phyloP scores from a whole-genome alignment of 1,284 basidiomycete species.

The Fomitopsis pinicola region DNA sequence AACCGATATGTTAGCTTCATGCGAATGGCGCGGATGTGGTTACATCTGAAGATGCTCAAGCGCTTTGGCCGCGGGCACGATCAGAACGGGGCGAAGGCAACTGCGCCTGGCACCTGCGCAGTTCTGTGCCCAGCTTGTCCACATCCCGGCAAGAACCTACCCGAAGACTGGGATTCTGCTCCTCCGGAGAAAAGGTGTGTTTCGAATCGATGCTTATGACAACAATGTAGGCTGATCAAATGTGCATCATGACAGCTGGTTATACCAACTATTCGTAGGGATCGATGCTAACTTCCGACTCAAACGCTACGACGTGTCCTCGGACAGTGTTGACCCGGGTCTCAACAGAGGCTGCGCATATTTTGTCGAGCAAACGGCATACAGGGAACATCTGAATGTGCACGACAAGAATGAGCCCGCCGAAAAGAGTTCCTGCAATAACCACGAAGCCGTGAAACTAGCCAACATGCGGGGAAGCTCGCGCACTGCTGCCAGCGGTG shows the following conservation, averaged over 20 bases:
- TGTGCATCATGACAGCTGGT: slow-evolving; percentile 10
- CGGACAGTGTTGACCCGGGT: slow-evolving; percentile 17
- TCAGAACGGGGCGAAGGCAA: slow-evolving; percentile 10
- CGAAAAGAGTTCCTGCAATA: slow-evolving; percentile 7
- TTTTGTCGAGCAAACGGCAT: slow-evolving; percentile 23
- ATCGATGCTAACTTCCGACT: slow-evolving; percentile 29
- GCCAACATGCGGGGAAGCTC: slow-evolving; percentile 2
- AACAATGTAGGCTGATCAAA: background rate
- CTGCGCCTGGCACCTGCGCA: slow-evolving; percentile 17
- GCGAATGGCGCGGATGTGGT: slow-evolving; percentile 15
- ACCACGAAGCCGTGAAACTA: slow-evolving; percentile 10
- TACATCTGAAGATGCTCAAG: slow-evolving; percentile 18
- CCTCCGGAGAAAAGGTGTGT: slow-evolving; percentile 4
- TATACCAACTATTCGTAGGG: slow-evolving; percentile 19
- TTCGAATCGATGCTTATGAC: background rate
- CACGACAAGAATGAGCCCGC: background rate
- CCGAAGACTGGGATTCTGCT: slow-evolving; percentile 20
- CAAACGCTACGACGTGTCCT: slow-evolving; percentile 18
- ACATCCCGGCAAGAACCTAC: slow-evolving; percentile 24
- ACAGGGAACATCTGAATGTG: slow-evolving; percentile 5
- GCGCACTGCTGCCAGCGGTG: slow-evolving; percentile 4
- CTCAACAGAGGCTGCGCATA: slow-evolving; percentile 22
- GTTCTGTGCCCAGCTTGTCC: slow-evolving; percentile 28
- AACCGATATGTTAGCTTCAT: slow-evolving; percentile 17
- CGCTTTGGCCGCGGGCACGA: slow-evolving; percentile 16